phyloP scores from a whole-genome alignment of 1,284 basidiomycete species.

The Ceratobasidium sp. region DNA sequence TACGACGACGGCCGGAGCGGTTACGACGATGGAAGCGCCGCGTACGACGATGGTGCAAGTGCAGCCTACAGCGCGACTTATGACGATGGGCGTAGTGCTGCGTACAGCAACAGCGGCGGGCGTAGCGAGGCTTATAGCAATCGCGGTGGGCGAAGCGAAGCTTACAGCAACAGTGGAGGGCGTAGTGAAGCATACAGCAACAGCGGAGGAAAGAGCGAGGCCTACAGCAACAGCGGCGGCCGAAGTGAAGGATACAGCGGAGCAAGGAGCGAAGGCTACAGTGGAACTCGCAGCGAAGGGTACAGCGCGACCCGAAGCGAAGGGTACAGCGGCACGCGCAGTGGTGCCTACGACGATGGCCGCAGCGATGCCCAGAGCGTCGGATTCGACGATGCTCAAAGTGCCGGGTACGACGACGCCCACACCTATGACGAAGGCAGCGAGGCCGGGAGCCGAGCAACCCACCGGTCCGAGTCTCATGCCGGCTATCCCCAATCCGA shows the following conservation, averaged over 20 bases:
- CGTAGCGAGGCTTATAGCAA: conserved; percentile 2
- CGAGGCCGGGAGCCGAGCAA: conserved; percentile 7
- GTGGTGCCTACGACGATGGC: not conserved
- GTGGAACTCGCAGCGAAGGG: not conserved
- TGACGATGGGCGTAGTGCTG: not conserved
- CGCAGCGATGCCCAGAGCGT: conserved; percentile 6
- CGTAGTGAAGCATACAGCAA: conserved; percentile 2
- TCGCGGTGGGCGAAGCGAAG: not conserved
- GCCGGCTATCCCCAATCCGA: conserved; percentile 14
- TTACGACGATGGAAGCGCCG: not conserved
- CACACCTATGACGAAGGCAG: conserved; percentile 26
- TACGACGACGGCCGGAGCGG: conserved; percentile 34
- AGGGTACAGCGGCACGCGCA: not conserved
- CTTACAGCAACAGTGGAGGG: conserved; percentile 2
- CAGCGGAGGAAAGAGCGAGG: conserved; percentile 8
- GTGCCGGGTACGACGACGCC: conserved; percentile 23
- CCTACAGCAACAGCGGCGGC: conserved; percentile 6
- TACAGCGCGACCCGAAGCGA: conserved; percentile 8
- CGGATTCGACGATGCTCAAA: conserved; percentile 19
- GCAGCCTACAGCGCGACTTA: not conserved
- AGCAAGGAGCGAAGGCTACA: not conserved
- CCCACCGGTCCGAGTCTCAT: conserved; percentile 5
- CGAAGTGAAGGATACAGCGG: conserved; percentile 7
- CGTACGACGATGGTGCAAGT: conserved; percentile 8
- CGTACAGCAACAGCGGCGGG: not conserved